Evolutionary conservation across 2,329 filamentous ascomycete genomes (phyloP), one percentile per base, ranked within the genome.

Genomic region (Monosporascus sp.): DNA sequence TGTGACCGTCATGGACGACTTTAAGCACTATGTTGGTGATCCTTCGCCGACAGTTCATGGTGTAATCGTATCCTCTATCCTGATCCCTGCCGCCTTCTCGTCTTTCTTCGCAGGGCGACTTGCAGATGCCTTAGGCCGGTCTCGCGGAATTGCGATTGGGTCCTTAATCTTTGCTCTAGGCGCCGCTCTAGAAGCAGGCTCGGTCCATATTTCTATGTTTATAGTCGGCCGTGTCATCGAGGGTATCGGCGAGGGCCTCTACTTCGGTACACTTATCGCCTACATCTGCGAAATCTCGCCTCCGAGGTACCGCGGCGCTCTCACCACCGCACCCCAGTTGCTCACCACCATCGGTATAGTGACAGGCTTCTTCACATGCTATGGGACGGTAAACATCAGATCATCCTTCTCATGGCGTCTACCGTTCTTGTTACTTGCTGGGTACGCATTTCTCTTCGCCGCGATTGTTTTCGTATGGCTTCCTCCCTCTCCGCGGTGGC

Each of bases 211-310:
- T 20, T 58, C 52, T n/a, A 61, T 64, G 56, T 65, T 65, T 43
- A 54, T 63, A 26, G 64, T 77, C 2, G 83, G 82, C 0, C 73
- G 83, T 1, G 68, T 78, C 0, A 60, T 86, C 35, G 77, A 78
- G 40, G 82, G 83, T 0, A 63, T 83, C 3, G 84, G 84, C 0
- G 76, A 84, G 53, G 82, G 82, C 0, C 61, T 85, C 1, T 72
- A 70, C 2, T 51, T 82, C 2, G 81, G 82, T 0, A 77, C 74
- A 0, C 73, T 70, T 1, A 71, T 81, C 0, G 70, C 24, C 24
- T 78, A 85, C 57, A 77, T 85, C 7, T 81, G 79, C 20, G 83
- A 86, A 60, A 83, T 86, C 38, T 77, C 80, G 0, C 82, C 82
- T 0, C 71, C 76, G 0, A 69, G 70, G 1, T 65, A 72, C 16